Evolutionary conservation across 2,329 filamentous ascomycete genomes (phyloP), one percentile per base, ranked within the genome.

Genomic region (Fusarium foetens): DNA sequence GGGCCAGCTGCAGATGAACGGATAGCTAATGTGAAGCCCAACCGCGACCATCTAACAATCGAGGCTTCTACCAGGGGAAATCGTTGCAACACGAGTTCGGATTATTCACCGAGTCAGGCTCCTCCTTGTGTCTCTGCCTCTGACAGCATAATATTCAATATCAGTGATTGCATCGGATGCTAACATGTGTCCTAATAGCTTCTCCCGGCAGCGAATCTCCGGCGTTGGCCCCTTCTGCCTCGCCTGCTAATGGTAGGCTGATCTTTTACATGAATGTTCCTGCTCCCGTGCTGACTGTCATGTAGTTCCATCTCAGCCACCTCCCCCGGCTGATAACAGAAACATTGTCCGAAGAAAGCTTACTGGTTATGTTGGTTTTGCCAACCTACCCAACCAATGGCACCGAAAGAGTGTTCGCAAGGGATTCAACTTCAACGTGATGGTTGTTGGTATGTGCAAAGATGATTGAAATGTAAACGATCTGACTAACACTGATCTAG

Each of bases 351-450:
- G 96, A 84, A 91, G 96, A 84, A 99, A 99, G 89, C 88, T 99
- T 81, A 98, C 96, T 55, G 96, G 96, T 81, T 99, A 98, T 80
- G 96, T 99, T 80, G 96, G 96, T 75, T 99, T 99, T 81, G 96
- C 96, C 83, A 99, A 99, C 84, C 86, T 99, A 81, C 96, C 96
- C 74, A 99, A 99, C 87, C 96, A 99, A 86, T 99, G 96, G 96
- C 96, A 99, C 88, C 95, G 96, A 84, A 99, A 99, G 92, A 98
- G 95, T 90, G 96, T 99, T 80, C 94, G 96, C 82, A 99, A 99
- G 86, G 96, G 96, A 71, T 99, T 99, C 90, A 99, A 98, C 90
- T 99, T 99, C 89, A 99, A 99, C 83, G 96, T 99, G 77, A 99
- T 99, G 96, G 96, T 99, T 84, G 96, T 99, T 85, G 96, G 96